Conservation (phyloP, 1,284 basidiomycete genomes). For the Sanguinoderma infundibulare region DNA sequence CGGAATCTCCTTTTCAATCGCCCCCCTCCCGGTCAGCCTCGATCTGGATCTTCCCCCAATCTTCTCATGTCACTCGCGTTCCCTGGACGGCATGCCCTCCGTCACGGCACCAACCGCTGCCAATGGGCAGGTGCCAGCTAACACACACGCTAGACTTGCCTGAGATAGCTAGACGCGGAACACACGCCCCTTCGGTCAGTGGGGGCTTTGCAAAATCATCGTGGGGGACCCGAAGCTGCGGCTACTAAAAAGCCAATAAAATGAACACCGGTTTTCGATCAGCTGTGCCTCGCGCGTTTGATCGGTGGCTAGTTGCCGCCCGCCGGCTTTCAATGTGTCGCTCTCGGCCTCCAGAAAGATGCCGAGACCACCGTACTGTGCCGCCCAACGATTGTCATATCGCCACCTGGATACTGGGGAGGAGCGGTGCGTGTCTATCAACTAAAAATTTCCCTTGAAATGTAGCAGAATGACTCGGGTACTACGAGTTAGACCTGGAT, state of each 20-base stretch:
- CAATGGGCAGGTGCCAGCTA: background rate
- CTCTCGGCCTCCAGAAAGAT: slow-evolving; percentile 16
- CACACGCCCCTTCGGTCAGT: background rate
- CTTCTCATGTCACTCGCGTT: slow-evolving; percentile 16
- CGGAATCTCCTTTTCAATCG: slow-evolving; percentile 21
- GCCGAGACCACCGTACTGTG: slow-evolving; percentile 2
- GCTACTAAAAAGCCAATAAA: background rate
- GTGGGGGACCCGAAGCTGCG: background rate
- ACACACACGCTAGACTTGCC: too few relatives aligned
- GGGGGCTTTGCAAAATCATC: background rate
- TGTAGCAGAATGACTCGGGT: too few relatives aligned
- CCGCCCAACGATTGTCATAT: background rate
- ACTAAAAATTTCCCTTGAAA: too few relatives aligned
- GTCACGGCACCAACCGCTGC: background rate
- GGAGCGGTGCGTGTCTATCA: too few relatives aligned
- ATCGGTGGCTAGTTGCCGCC: slow-evolving; percentile 17
- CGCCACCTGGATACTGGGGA: background rate
- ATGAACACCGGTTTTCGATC: slow-evolving; percentile 12
- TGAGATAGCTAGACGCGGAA: background rate
- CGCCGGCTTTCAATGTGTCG: slow-evolving; percentile 16
- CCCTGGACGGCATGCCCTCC: background rate
- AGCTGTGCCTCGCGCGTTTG: slow-evolving; percentile 1
- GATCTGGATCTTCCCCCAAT: slow-evolving; percentile 22
- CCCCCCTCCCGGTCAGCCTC: slow-evolving; percentile 4
- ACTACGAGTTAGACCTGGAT: too few relatives aligned